These are phyloP conservation scores for Aegilops umbellulata DNA, from an alignment of 176 grass and related monocot genomes.

Conservation along the genomic window DNA sequence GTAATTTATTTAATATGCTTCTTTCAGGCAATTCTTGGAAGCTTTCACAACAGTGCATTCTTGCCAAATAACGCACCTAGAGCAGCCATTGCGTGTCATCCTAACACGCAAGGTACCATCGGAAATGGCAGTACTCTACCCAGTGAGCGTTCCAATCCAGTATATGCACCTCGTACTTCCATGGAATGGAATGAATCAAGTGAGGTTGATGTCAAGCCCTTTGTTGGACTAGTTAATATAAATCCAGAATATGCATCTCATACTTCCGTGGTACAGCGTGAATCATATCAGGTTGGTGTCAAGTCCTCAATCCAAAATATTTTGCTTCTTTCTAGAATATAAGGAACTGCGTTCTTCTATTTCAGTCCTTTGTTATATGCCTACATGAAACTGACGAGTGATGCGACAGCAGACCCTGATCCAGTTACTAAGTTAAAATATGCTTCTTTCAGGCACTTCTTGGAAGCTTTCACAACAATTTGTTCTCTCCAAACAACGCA, in stretches of 20 bases:
- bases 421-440: background rate
- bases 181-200: background rate
- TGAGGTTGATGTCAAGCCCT: constrained; percentile 22
- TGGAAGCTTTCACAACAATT: constrained; percentile 31
- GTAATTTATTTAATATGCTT: constrained; percentile 2
- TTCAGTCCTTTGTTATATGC: background rate
- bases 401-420: background rate
- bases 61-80: constrained; percentile 21
- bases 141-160: background rate
- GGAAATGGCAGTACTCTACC: background rate
- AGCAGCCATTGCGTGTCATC: background rate
- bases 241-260: constrained; percentile 4
- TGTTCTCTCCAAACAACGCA: constrained; percentile 14
- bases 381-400: background rate
- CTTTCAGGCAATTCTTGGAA: constrained; percentile 48
- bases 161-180: background rate
- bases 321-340: background rate
- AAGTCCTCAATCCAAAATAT: background rate
- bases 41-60: constrained; percentile 24
- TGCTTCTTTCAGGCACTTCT: constrained; percentile 42
- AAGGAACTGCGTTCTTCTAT: background rate
- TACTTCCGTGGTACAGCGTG: background rate
- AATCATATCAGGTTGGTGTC: background rate
- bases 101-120: background rate
- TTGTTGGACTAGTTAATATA: background rate